Conservation (phyloP, 208 protist genomes). For the Naegleria gruberi region DNA sequence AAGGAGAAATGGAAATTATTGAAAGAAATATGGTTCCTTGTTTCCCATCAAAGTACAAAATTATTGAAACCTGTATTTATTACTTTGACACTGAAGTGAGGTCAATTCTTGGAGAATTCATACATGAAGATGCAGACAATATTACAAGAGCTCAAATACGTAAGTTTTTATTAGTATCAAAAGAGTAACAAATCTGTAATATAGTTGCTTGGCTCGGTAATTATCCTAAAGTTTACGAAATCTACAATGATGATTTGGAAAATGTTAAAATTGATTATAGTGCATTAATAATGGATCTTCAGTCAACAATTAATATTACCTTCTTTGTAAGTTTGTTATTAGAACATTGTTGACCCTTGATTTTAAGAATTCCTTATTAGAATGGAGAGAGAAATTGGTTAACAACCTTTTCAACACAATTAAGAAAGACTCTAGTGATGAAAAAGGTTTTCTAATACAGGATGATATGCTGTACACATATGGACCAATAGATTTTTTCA, state of each 20-base stretch:
- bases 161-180: not conserved
- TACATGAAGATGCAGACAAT: not conserved
- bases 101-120: not conserved
- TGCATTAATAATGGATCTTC: not conserved
- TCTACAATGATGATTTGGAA: not conserved
- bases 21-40: not conserved
- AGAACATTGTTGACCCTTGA: not conserved
- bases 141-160: not conserved
- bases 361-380: not conserved
- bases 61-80: not conserved
- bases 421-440: not conserved
- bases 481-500: conserved; percentile 6
- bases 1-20: not conserved
- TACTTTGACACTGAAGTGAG: not conserved
- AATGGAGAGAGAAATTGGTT: not conserved
- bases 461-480: not conserved
- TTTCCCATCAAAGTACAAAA: not conserved
- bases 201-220: not conserved
- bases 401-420: not conserved
- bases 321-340: not conserved
- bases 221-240: not conserved
- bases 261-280: not conserved
- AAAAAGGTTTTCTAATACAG: not conserved
- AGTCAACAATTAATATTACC: not conserved
- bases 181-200: not conserved